Conservation (phyloP, 345 rosid species). For the Crucihimalaya himalaica region DNA sequence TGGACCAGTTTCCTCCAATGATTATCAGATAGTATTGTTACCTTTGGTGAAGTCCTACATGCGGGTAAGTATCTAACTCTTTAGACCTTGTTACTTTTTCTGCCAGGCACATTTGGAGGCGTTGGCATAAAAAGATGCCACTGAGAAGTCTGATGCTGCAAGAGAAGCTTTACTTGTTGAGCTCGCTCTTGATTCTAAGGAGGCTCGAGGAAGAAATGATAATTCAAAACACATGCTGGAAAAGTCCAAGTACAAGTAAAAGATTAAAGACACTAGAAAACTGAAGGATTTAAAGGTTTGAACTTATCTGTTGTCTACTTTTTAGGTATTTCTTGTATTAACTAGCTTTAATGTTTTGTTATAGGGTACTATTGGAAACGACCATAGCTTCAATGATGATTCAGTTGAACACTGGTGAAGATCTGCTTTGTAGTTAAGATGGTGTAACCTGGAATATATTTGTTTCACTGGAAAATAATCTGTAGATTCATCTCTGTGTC, state of each 20-base stretch:
- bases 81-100: not conserved
- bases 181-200: slow-evolving; percentile 84
- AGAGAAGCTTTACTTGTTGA: slow-evolving; percentile 90
- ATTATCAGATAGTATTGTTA: slow-evolving; percentile 65
- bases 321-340: slow-evolving; percentile 3
- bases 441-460: slow-evolving; percentile 18
- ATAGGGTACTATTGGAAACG: slow-evolving; percentile 54
- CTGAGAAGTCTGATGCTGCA: slow-evolving; percentile 94
- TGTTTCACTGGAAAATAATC: no score
- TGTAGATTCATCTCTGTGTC: no score
- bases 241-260: slow-evolving; percentile 79
- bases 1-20: slow-evolving; percentile 63
- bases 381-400: slow-evolving; percentile 49
- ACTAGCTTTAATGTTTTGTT: slow-evolving; percentile 27
- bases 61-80: slow-evolving; percentile 57
- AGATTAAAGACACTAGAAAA: slow-evolving; percentile 67
- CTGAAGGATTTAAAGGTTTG: slow-evolving; percentile 72
- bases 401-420: slow-evolving; percentile 55
- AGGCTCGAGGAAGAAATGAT: slow-evolving; percentile 59
- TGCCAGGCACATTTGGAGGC: slow-evolving; percentile 79
- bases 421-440: not conserved
- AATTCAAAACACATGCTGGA: slow-evolving; percentile 60
- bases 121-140: slow-evolving; percentile 91
- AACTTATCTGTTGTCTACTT: not conserved
- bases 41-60: slow-evolving; percentile 77